These are phyloP conservation scores for Starmerella lactis-condensi DNA, from an alignment of 805 yeast genomes.

Conservation along the genomic window DNA sequence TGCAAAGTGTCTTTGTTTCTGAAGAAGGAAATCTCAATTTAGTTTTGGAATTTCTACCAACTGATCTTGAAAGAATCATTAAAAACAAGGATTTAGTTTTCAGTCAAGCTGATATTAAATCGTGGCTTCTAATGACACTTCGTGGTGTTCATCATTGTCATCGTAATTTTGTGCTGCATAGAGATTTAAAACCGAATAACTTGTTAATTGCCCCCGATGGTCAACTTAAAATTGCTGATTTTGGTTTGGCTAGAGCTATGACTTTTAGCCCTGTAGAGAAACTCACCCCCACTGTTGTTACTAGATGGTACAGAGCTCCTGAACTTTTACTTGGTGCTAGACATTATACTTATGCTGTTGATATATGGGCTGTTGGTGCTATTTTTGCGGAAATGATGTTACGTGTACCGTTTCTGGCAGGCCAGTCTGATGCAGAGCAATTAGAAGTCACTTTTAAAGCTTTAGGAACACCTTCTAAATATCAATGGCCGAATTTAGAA, in stretches of 20 bases:
- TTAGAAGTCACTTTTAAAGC: slow-evolving; percentile 87
- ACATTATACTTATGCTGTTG: slow-evolving; percentile 77
- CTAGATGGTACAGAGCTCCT: slow-evolving; percentile 96
- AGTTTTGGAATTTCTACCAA: slow-evolving; percentile 82
- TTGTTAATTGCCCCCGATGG: slow-evolving; percentile 75
- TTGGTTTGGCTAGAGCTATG: slow-evolving; percentile 77
- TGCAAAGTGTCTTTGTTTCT: slow-evolving; percentile 68
- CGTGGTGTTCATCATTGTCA: slow-evolving; percentile 94
- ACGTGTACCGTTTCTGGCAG: slow-evolving; percentile 87
- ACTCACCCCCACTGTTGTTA: slow-evolving; percentile 84
- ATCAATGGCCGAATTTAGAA: slow-evolving; percentile 77
- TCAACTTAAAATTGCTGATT: slow-evolving; percentile 84
- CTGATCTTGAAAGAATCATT: slow-evolving; percentile 77
- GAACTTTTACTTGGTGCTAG: slow-evolving; percentile 76
- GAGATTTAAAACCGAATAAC: slow-evolving; percentile 89
- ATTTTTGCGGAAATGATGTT: slow-evolving; percentile 93
- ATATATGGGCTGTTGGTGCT: slow-evolving; percentile 91
- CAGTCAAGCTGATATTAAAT: slow-evolving; percentile 69
- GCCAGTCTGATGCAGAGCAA: slow-evolving; percentile 77
- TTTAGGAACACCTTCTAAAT: slow-evolving; percentile 87
- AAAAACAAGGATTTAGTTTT: slow-evolving; percentile 62
- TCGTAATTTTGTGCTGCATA: slow-evolving; percentile 69
- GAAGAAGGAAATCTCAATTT: slow-evolving; percentile 44
- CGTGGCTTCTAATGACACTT: slow-evolving; percentile 87
- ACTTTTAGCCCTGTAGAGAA: slow-evolving; percentile 44